These are phyloP conservation scores for Ophiostoma triangulosporum DNA, from an alignment of 2,329 filamentous ascomycete species.

Conservation along the genomic window DNA sequence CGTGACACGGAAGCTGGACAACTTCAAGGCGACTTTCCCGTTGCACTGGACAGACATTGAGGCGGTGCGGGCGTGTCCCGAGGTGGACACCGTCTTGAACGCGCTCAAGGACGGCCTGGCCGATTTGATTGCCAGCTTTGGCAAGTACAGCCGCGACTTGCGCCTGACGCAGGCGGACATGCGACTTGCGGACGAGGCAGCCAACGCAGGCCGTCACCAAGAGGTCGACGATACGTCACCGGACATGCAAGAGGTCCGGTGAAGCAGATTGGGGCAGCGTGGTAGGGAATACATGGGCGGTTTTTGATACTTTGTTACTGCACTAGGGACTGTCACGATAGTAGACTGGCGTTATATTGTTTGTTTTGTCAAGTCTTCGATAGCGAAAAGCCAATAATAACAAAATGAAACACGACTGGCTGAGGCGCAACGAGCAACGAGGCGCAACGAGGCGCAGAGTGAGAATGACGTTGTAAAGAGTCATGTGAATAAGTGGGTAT, in stretches of 20 bases:
- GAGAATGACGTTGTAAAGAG: no score
- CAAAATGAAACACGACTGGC: neutral
- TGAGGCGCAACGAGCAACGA: neutral
- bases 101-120: conserved; percentile 52
- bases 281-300: neutral
- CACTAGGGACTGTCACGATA: conserved; percentile 4
- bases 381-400: neutral
- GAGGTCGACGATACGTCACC: neutral
- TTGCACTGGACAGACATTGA: conserved; percentile 70
- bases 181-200: conserved; percentile 56
- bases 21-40: conserved; percentile 44
- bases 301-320: neutral
- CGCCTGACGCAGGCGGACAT: conserved; percentile 59
- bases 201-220: conserved; percentile 16
- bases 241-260: conserved; percentile 7
- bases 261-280: no score
- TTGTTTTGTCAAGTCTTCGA: neutral
- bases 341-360: neutral
- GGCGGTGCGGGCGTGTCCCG: conserved; percentile 39
- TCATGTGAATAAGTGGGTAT: no score
- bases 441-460: no score
- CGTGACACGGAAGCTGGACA: conserved; percentile 56
- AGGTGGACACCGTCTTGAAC: conserved; percentile 57
- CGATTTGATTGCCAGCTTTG: conserved; percentile 57
- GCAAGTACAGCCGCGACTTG: conserved; percentile 57